A percentile compares a stretch with the other conserved stretches of the same genome.
phyloP scores from a whole-genome alignment of 2,329 filamentous ascomycete genomes.

The Canariomyces notabilis region DNA sequence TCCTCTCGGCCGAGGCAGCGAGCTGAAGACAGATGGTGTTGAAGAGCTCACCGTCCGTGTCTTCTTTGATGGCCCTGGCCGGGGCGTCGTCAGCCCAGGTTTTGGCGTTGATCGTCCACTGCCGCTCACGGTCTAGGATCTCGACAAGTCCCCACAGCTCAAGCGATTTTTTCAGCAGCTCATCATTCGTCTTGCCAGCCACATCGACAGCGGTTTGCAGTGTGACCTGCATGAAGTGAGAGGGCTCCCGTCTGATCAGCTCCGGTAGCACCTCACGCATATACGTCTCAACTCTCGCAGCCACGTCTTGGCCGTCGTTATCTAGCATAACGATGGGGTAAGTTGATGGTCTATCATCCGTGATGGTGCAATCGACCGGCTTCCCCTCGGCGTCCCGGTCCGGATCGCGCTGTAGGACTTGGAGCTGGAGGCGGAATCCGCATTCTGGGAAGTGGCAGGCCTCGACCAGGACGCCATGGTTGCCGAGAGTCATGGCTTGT shows the following conservation, averaged over 20 bases:
- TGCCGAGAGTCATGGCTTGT: constrained; percentile 43
- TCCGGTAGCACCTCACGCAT: constrained; percentile 54
- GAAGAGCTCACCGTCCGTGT: constrained; percentile 52
- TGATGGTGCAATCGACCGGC: constrained; percentile 25
- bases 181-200: constrained; percentile 46
- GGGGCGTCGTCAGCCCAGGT: constrained; percentile 38
- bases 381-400: constrained; percentile 31
- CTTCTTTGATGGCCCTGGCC: constrained; percentile 46
- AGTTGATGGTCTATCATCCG: constrained; percentile 14
- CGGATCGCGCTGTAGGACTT: constrained; percentile 37
- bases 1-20: constrained; percentile 59
- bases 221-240: constrained; percentile 54
- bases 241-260: constrained; percentile 56
- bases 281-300: constrained; percentile 54
- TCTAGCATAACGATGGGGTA: constrained; percentile 51
- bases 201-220: constrained; percentile 45
- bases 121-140: constrained; percentile 58
- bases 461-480: constrained; percentile 48
- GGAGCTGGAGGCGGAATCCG: constrained; percentile 40
- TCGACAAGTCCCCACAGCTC: constrained; percentile 63
- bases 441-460: constrained; percentile 53
- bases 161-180: constrained; percentile 52
- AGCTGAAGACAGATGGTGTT: constrained; percentile 60
- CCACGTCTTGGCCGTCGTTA: constrained; percentile 55
- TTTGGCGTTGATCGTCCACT: constrained; percentile 54